phyloP scores from a whole-genome alignment of 371 early-diverging fungal species.

The Gilbertella persicaria region DNA sequence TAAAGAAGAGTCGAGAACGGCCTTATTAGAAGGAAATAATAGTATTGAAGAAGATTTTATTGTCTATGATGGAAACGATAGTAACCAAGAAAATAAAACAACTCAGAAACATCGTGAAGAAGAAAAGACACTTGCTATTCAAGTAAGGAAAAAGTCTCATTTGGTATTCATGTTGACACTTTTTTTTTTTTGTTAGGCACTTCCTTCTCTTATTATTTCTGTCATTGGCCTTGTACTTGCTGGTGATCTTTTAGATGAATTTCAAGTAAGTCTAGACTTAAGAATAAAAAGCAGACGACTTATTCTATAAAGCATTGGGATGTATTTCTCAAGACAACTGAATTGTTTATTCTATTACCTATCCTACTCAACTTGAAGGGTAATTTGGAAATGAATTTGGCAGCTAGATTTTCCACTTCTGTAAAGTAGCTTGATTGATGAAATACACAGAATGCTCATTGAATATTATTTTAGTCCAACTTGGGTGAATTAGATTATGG shows the following conservation, averaged over 20 bases:
- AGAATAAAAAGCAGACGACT: too few species aligned
- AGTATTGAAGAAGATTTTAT: constrained; percentile 9
- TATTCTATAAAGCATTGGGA: constrained; percentile 63
- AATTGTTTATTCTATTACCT: constrained; percentile 84
- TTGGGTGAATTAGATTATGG: constrained; percentile 64
- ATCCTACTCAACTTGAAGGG: constrained; percentile 84
- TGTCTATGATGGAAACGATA: constrained; percentile 7
- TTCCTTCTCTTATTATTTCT: constrained; percentile 72
- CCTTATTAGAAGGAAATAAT: constrained; percentile 4
- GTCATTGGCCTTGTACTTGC: constrained; percentile 74
- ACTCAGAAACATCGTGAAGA: constrained; percentile 1
- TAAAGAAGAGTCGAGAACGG: constrained; percentile 5
- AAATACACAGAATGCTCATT: constrained; percentile 6
- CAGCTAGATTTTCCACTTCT: constrained; percentile 79
- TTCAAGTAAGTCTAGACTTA: constrained; percentile 68
- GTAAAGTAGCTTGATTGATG: constrained; percentile 34
- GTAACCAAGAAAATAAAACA: neutral
- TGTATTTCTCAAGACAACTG: constrained; percentile 68
- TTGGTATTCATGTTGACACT: neutral
- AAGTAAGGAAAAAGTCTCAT: constrained; percentile 9
- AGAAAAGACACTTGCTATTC: constrained; percentile 18
- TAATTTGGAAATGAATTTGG: constrained; percentile 87
- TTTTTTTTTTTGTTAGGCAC: constrained; percentile 45
- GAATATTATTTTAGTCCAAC: constrained; percentile 50
- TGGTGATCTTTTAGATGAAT: constrained; percentile 67